Conservation (phyloP, 192 early-diverging fungal genomes). For the Coemansia erecta region DNA sequence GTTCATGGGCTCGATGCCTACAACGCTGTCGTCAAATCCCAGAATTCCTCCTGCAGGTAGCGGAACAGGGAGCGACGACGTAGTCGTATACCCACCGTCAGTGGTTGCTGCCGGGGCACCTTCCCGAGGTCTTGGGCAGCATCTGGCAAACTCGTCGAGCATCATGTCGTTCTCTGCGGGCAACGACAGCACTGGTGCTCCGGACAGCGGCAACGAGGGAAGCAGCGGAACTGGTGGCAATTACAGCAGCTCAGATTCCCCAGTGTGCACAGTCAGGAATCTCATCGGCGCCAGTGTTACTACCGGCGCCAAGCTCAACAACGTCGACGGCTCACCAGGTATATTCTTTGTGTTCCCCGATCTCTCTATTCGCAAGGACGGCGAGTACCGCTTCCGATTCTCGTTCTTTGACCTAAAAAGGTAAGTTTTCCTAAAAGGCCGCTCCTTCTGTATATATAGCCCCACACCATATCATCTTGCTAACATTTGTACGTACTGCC, state of each 20-base stretch:
- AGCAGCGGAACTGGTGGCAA: conserved; percentile 7
- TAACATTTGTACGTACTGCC: conserved; percentile 7
- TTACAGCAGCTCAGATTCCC: neutral
- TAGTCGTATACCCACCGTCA: neutral
- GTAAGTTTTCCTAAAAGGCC: too few relatives aligned
- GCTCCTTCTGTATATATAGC: conserved; percentile 13
- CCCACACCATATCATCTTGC: too few relatives aligned
- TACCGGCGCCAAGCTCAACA: conserved; percentile 59
- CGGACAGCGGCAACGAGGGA: conserved; percentile 3
- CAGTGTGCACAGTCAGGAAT: conserved; percentile 46
- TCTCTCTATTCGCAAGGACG: conserved; percentile 72
- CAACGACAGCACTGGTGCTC: conserved; percentile 1
- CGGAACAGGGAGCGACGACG: neutral
- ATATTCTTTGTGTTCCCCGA: conserved; percentile 81
- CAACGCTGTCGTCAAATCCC: neutral
- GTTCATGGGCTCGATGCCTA: neutral
- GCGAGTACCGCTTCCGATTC: conserved; percentile 63
- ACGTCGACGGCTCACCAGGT: conserved; percentile 59
- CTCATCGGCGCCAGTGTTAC: conserved; percentile 65
- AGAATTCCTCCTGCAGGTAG: neutral
- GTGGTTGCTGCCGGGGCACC: neutral
- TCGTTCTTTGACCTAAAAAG: conserved; percentile 62
- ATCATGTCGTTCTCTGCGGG: conserved; percentile 45
- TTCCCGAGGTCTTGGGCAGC: conserved; percentile 20
- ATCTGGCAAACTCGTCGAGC: conserved; percentile 30